A percentile compares a stretch with the other conserved stretches of the same genome.
Conservation (phyloP, 2,329 filamentous ascomycete genomes). For the Fusarium sp. region DNA sequence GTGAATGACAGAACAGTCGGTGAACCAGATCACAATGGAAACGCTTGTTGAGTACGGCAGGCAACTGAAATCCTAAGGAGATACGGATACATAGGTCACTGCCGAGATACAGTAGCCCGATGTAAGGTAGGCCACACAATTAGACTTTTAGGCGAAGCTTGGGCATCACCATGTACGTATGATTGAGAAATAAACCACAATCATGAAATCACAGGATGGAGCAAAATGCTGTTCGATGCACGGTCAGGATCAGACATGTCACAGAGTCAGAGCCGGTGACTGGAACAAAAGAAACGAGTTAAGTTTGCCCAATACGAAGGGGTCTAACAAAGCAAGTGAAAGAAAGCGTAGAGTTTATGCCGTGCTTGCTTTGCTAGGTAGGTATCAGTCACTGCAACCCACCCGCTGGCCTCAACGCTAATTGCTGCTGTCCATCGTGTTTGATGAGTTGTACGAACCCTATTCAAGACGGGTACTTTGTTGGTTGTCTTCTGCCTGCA, state of each 20-base stretch:
- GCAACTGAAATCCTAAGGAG: background rate
- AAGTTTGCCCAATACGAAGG: background rate
- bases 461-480: constrained; percentile 7
- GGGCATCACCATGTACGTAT: background rate
- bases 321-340: background rate
- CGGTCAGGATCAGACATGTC: background rate
- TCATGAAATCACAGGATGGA: constrained; percentile 1
- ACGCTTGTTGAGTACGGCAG: constrained; percentile 10
- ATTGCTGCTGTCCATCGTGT: background rate
- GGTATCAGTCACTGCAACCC: constrained; percentile 3
- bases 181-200: constrained; percentile 7
- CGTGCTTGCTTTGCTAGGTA: background rate
- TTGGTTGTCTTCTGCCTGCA: background rate
- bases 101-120: background rate
- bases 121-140: constrained; percentile 5
- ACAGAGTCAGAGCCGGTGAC: background rate
- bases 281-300: background rate
- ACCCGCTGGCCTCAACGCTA: constrained; percentile 2
- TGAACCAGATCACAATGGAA: background rate
- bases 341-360: constrained; percentile 25
- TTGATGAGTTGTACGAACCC: constrained; percentile 15
- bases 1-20: constrained; percentile 21
- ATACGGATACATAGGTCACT: constrained; percentile 6
- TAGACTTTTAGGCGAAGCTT: constrained; percentile 43
- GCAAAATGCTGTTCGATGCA: background rate